Evolutionary conservation across 106 monocot species (phyloP), one percentile per base, ranked within the genome.

Genomic region (Alisma plantagoaquatica): DNA sequence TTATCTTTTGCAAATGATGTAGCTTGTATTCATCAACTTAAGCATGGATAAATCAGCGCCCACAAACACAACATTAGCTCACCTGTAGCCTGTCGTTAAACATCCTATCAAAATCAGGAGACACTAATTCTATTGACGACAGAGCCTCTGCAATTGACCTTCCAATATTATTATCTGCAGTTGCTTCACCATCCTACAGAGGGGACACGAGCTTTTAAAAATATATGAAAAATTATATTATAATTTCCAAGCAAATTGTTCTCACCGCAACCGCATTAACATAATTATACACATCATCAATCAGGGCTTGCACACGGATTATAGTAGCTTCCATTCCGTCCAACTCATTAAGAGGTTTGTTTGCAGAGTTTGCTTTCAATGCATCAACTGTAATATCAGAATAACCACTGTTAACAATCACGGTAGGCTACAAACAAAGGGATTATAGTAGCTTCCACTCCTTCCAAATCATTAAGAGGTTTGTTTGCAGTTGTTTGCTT

Each of bases 1-100:
- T n/a, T n/a, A n/a, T n/a, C n/a, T n/a, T n/a, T n/a, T n/a, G n/a
- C n/a, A n/a, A n/a, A n/a, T n/a, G n/a, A n/a, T n/a, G n/a, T n/a
- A n/a, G n/a, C n/a, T n/a, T n/a, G n/a, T n/a, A n/a, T n/a, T n/a
- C n/a, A n/a, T n/a, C n/a, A n/a, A n/a, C n/a, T n/a, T n/a, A n/a
- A 9, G 23, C 25, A 15, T 16, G 16, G 46, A 44, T 2, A 43
- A 28, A 45, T 17, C n/a, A 3, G 1, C 28, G 23, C 10, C 43
- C 5, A 9, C 27, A 59, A 45, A 59, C 19, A 25, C 6, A 41
- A 42, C 4, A 25, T 29, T 10, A 10, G 18, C 20, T 8, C 1
- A 96, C 94, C 84, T 96, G 94, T 60, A 96, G 65, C 51, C 43
- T 88, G 38, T 88, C 84, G 61, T 84, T 96, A 59, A 96, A 96